phyloP scores from a whole-genome alignment of 2,329 filamentous ascomycete genomes.

The Hymenoscyphus linearis region DNA sequence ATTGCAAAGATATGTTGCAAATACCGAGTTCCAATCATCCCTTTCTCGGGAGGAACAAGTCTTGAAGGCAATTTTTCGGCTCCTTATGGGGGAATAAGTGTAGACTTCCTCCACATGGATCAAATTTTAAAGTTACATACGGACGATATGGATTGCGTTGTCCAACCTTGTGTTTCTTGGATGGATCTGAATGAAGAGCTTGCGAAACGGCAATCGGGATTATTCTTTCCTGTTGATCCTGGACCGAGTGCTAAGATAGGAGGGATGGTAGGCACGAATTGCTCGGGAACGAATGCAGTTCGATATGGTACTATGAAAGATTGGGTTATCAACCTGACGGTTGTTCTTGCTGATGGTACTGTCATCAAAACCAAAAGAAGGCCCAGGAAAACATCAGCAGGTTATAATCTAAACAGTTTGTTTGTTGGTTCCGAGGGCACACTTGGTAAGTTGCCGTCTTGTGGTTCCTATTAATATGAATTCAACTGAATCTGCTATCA shows the following conservation, averaged over 20 bases:
- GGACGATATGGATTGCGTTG: slow-evolving; percentile 87
- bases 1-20: slow-evolving; percentile 68
- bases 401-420: slow-evolving; percentile 75
- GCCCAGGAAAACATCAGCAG: slow-evolving; percentile 76
- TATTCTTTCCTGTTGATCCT: slow-evolving; percentile 90
- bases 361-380: slow-evolving; percentile 73
- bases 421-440: slow-evolving; percentile 82
- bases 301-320: slow-evolving; percentile 84
- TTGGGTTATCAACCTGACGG: slow-evolving; percentile 78
- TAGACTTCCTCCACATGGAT: slow-evolving; percentile 88
- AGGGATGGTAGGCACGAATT: slow-evolving; percentile 68
- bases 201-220: slow-evolving; percentile 62
- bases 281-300: slow-evolving; percentile 73
- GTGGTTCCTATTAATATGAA: background rate
- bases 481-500: background rate
- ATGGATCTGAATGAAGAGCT: slow-evolving; percentile 74
- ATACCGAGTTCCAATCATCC: slow-evolving; percentile 73
- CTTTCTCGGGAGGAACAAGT: slow-evolving; percentile 80
- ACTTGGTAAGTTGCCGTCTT: slow-evolving; percentile 42
- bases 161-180: slow-evolving; percentile 90
- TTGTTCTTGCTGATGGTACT: slow-evolving; percentile 72
- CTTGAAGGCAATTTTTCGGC: slow-evolving; percentile 88
- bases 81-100: slow-evolving; percentile 78
- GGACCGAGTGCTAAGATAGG: slow-evolving; percentile 66
- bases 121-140: slow-evolving; percentile 72